Percentiles rank a stretch among this genome's conserved stretches.
These are phyloP conservation scores for Erythrobasidium hasegawianum DNA, from an alignment of 1,284 basidiomycete species.

Conservation along the genomic window DNA sequence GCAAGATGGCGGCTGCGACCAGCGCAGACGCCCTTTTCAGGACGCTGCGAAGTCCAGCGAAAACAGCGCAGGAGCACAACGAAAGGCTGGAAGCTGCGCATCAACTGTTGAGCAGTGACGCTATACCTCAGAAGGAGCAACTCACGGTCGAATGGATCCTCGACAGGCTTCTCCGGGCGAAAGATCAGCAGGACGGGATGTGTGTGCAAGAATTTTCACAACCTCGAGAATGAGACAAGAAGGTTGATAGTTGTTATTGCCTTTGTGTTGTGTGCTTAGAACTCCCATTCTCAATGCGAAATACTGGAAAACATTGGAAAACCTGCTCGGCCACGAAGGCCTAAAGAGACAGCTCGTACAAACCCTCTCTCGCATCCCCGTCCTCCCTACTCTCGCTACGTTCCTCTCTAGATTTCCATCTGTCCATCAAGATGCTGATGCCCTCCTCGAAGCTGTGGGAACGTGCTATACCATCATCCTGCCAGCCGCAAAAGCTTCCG, in stretches of 20 bases:
- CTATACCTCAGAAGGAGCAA: background rate
- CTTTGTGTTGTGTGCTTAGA: background rate
- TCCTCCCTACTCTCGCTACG: conserved; percentile 3
- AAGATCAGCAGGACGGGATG: background rate
- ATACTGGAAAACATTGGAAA: conserved; percentile 12
- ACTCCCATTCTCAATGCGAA: conserved; percentile 2
- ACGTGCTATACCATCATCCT: background rate
- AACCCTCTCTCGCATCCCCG: background rate
- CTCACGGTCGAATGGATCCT: conserved; percentile 1
- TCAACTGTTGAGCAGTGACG: background rate
- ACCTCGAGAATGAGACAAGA: background rate
- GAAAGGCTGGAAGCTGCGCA: background rate
- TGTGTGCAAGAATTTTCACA: conserved; percentile 2
- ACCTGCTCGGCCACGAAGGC: conserved; percentile 7
- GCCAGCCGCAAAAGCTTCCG: background rate
- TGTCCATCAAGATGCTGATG: background rate
- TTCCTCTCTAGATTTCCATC: background rate
- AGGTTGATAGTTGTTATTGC: background rate
- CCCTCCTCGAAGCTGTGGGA: background rate
- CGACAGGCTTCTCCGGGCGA: conserved; percentile 1
- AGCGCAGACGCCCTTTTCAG: background rate
- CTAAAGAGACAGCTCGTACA: background rate
- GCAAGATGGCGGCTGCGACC: too few relatives aligned
- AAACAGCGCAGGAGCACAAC: background rate
- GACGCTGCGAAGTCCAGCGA: background rate